phyloP scores from a whole-genome alignment of 306 rosid genomes.

The Dryas octopetala region DNA sequence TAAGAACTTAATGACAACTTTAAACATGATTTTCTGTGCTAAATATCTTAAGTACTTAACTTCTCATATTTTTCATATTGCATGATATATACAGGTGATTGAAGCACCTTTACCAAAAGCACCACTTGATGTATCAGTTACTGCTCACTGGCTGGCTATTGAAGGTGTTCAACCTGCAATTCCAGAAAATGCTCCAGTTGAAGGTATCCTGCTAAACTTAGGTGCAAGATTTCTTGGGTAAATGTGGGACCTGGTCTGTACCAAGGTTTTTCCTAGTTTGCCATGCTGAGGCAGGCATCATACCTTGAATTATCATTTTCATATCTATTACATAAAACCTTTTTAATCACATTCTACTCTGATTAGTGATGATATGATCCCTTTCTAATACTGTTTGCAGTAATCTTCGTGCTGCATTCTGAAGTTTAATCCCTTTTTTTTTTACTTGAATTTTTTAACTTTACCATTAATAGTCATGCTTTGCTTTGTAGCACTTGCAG shows the following conservation, averaged over 20 bases:
- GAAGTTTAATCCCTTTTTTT: background rate
- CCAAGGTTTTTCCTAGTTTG: slow-evolving; percentile 9
- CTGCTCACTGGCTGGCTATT: slow-evolving; percentile 83
- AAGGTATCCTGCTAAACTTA: slow-evolving; percentile 49
- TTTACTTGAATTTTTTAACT: background rate
- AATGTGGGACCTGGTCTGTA: slow-evolving; percentile 11
- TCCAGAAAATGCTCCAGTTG: slow-evolving; percentile 68
- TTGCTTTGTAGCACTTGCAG: slow-evolving; percentile 41
- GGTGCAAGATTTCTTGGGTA: slow-evolving; percentile 13
- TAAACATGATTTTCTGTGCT: slow-evolving; percentile 16
- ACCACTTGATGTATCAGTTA: slow-evolving; percentile 72
- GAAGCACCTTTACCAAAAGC: slow-evolving; percentile 76
- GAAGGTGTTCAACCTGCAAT: slow-evolving; percentile 95
- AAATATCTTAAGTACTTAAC: slow-evolving; percentile 24
- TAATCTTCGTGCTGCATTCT: background rate
- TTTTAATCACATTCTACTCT: background rate
- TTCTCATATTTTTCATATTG: slow-evolving; percentile 12
- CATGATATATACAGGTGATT: slow-evolving; percentile 48
- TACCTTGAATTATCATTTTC: background rate
- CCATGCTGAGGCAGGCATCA: slow-evolving; percentile 8
- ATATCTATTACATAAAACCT: background rate
- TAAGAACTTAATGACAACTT: slow-evolving; percentile 44
- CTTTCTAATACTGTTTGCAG: background rate
- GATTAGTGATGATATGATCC: background rate
- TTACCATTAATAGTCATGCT: slow-evolving; percentile 23